Evolutionary conservation across 2,329 filamentous ascomycete genomes (phyloP), one percentile per base, ranked within the genome.

Genomic region (Epichloe festucae): DNA sequence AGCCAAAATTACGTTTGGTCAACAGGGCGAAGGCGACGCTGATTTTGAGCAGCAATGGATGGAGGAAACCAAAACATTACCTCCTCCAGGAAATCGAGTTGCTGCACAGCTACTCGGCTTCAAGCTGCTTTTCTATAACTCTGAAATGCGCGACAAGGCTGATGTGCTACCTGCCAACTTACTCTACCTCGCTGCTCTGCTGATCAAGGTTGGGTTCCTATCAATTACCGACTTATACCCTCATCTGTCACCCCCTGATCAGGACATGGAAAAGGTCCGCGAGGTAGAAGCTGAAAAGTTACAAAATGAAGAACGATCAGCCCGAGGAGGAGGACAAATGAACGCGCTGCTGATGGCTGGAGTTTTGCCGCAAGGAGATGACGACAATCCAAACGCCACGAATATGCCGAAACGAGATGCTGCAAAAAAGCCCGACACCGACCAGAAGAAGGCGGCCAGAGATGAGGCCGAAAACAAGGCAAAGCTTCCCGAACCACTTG

Each of bases 131-230:
- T 98, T 95, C 67, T 98, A 98, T 63, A 86, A 88, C 41, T 94
- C 89, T 0, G 74, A 83, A 31, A 82, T 85, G 38, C 81, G 91
- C 52, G 81, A 87, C 54, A 77, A 82, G 50, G 73, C 78, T 1
- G 93, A 97, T 61, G 76, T 83, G 3, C 75, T 97, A 2, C 93
- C 93, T 0, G 87, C 93, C 40, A 98, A 98, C 59, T 75, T 98
- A 3, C 88, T 97, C 34, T 95, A 93, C 58, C 78, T 98, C 17
- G 85, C 90, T 0, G 90, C 93, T 1, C 77, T 97, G 36, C 78
- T 98, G 34, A 90, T 98, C 69, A 98, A 98, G 69, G 87, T 96
- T 57, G 94, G 93, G 1, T 98, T 98, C 66, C 88, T 98, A 54
- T 96, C 93, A 1, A 73, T 98, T 6, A 78, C 82, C 49, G 93